Conservation (phyloP, 768 basidiomycete species). For the Dacryopinax spathularia region DNA sequence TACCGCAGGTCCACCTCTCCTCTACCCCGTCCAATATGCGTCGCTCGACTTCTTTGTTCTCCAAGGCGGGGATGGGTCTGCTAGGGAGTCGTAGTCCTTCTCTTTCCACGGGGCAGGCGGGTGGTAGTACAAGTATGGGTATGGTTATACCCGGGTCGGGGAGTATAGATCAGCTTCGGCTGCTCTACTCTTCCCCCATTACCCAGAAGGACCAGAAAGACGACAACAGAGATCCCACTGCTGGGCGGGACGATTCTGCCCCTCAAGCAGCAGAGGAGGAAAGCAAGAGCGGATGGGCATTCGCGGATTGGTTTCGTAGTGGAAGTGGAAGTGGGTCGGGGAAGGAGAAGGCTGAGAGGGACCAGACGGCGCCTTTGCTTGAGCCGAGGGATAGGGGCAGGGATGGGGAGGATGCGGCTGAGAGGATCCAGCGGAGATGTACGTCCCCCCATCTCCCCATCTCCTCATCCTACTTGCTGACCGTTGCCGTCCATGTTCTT, state of each 20-base stretch:
- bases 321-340: neutral
- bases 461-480: conserved; percentile 6
- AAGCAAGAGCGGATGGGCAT: neutral
- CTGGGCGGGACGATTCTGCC: no score
- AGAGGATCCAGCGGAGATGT: conserved; percentile 10
- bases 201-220: neutral
- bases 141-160: no score
- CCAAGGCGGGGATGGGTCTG: neutral
- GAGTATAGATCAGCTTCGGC: neutral
- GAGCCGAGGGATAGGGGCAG: conserved; percentile 4
- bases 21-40: neutral
- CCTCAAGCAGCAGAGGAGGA: no score
- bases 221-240: no score
- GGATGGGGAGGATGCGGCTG: conserved; percentile 5
- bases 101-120: no score
- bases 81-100: no score
- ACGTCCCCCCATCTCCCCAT: no score
- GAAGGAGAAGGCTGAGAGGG: conserved; percentile 3
- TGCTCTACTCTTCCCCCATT: neutral
- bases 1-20: neutral
- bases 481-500: no score
- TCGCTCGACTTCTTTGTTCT: neutral
- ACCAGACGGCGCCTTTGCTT: neutral
- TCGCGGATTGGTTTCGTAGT: neutral
- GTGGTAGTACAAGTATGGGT: no score